Percentiles rank a stretch among this genome's conserved stretches.
Evolutionary conservation across 345 rosid species (phyloP).

Genomic region (Murraya paniculata): DNA sequence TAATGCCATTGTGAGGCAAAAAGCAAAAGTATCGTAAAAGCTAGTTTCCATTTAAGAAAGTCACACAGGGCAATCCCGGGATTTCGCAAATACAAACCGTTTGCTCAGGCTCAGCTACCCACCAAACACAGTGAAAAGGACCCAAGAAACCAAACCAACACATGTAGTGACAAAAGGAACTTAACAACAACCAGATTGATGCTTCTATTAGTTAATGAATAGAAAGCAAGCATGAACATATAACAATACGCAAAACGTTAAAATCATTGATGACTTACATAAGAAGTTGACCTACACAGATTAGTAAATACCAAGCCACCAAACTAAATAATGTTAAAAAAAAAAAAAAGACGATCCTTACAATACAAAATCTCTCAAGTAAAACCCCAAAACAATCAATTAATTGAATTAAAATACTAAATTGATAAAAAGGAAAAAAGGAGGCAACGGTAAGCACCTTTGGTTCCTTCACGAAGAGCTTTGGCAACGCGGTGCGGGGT

Average conservation of each 20-base stretch:
- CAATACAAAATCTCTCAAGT: background rate
- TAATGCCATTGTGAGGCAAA: background rate
- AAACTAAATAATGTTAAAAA: background rate
- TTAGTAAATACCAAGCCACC: background rate
- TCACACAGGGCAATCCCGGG: background rate
- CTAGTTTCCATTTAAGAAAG: background rate
- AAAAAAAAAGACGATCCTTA: background rate
- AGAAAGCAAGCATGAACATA: background rate
- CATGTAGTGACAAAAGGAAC: background rate
- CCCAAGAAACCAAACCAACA: background rate
- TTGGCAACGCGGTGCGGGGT: slow-evolving; percentile 96
- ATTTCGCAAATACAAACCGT: background rate
- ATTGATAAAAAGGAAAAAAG: background rate
- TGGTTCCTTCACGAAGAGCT: slow-evolving; percentile 80
- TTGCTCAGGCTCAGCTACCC: background rate
- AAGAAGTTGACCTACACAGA: background rate
- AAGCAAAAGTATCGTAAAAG: background rate
- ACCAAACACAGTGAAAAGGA: background rate
- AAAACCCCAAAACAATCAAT: background rate
- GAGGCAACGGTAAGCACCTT: slow-evolving; percentile 39
- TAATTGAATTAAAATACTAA: too few species aligned
- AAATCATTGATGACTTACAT: background rate
- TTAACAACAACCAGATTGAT: background rate
- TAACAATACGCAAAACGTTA: background rate
- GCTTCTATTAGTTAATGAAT: background rate